Conservation (phyloP, 495 filamentous ascomycete genomes). For the Tuber magnatum region DNA sequence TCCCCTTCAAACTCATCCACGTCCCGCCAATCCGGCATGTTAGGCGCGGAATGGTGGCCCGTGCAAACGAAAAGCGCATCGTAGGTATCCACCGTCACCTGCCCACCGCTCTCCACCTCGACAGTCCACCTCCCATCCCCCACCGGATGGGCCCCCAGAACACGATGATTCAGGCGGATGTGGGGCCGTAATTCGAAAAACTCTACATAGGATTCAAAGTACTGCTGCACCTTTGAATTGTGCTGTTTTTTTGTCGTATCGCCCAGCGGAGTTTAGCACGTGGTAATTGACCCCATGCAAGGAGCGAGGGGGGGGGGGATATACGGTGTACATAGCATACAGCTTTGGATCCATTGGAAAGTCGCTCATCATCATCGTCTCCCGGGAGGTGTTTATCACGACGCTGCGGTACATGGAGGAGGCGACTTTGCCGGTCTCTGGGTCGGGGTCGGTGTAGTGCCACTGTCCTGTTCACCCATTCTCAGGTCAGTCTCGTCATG, state of each 20-base stretch:
- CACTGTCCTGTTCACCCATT: constrained; percentile 9
- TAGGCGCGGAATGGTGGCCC: constrained; percentile 36
- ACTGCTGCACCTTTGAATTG: constrained; percentile 38
- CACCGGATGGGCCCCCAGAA: constrained; percentile 11
- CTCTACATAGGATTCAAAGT: constrained; percentile 39
- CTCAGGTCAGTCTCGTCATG: background rate
- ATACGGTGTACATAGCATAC: constrained; percentile 32
- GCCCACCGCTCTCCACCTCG: constrained; percentile 6
- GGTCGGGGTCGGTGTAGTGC: constrained; percentile 27
- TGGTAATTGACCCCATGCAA: background rate
- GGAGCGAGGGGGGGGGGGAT: background rate
- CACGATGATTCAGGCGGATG: constrained; percentile 31
- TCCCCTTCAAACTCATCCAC: constrained; percentile 27
- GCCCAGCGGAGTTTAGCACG: constrained; percentile 12
- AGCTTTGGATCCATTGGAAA: constrained; percentile 42
- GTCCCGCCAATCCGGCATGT: constrained; percentile 35
- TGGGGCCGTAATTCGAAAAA: constrained; percentile 33
- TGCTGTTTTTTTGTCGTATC: constrained; percentile 27
- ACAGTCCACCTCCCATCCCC: constrained; percentile 21
- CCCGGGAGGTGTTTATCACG: constrained; percentile 37
- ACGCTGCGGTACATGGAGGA: constrained; percentile 38
- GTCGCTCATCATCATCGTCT: constrained; percentile 40
- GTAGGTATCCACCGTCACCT: constrained; percentile 23
- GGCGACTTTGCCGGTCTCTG: constrained; percentile 24
- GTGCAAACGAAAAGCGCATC: constrained; percentile 40